These are phyloP conservation scores for Ilex paraguariensis DNA, from an alignment of 305 asterid genomes.

Conservation along the genomic window DNA sequence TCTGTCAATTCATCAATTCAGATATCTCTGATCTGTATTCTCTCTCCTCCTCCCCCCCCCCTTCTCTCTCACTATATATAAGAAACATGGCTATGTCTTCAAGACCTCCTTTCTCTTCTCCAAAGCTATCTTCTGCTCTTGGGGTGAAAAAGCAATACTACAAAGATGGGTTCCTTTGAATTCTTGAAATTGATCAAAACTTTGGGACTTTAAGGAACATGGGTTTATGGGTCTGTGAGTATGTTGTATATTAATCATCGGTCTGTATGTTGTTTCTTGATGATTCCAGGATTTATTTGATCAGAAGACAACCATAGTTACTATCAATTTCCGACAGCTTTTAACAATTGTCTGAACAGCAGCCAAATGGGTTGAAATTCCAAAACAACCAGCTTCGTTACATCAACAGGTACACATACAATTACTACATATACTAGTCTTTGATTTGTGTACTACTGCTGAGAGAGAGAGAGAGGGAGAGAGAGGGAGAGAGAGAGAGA, in stretches of 20 bases:
- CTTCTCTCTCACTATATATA: background rate
- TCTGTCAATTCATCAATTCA: conserved; percentile 14
- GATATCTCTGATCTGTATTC: background rate
- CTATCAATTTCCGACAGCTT: conserved; percentile 6
- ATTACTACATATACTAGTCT: too few relatives aligned
- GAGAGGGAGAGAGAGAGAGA: too few relatives aligned
- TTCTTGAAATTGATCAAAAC: background rate
- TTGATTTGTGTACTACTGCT: background rate
- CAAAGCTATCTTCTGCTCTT: background rate
- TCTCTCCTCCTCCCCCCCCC: background rate
- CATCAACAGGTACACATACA: conserved; percentile 1
- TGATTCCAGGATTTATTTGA: conserved; percentile 31
- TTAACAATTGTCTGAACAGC: background rate
- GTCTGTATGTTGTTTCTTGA: conserved; percentile 8
- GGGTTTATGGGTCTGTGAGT: background rate
- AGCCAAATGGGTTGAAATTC: conserved; percentile 31
- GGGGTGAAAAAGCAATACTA: background rate
- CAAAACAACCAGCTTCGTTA: conserved; percentile 6
- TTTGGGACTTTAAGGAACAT: background rate
- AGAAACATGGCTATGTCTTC: background rate
- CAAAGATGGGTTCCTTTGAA: background rate
- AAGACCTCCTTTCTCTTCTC: background rate
- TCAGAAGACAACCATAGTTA: conserved; percentile 18
- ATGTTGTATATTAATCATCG: conserved; percentile 11
- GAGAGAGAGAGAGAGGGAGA: background rate